These are phyloP conservation scores for Lotmaria passim DNA, from an alignment of 208 protist species.

Conservation along the genomic window DNA sequence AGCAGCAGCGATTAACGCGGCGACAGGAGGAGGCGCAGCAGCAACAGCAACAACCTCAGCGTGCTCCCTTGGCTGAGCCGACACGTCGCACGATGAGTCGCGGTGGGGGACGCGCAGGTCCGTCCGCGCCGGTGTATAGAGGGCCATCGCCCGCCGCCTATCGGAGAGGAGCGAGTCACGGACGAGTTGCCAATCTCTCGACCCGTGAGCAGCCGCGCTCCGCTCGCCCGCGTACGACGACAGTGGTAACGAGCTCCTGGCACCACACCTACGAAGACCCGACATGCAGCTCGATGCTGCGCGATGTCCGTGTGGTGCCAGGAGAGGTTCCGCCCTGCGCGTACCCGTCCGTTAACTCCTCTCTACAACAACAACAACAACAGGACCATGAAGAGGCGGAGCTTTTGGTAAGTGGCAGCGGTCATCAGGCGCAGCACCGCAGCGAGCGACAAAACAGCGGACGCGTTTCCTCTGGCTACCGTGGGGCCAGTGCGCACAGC, in stretches of 20 bases:
- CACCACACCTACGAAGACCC: constrained; percentile 73
- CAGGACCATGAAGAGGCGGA: neutral
- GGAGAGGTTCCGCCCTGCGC: constrained; percentile 36
- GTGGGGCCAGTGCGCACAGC: constrained; percentile 4
- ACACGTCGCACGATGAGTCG: constrained; percentile 7
- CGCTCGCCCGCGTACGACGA: neutral
- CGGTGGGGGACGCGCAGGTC: neutral
- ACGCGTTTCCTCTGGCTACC: neutral
- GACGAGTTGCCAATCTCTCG: neutral
- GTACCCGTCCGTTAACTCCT: constrained; percentile 32
- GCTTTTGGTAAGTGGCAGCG: no score
- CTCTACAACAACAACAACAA: constrained; percentile 14
- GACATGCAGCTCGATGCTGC: constrained; percentile 84
- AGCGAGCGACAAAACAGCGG: neutral
- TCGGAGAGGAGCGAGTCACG: neutral
- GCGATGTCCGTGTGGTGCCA: constrained; percentile 66
- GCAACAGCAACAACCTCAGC: neutral
- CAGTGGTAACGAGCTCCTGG: neutral
- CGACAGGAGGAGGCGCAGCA: no score
- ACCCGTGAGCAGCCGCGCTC: neutral
- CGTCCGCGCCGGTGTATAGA: neutral
- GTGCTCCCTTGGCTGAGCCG: neutral
- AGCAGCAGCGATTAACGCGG: constrained; percentile 14
- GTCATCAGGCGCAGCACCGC: no score
- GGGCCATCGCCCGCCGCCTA: neutral